phyloP scores from a whole-genome alignment of 2,329 filamentous ascomycete species.

The Scytalidium sp. region DNA sequence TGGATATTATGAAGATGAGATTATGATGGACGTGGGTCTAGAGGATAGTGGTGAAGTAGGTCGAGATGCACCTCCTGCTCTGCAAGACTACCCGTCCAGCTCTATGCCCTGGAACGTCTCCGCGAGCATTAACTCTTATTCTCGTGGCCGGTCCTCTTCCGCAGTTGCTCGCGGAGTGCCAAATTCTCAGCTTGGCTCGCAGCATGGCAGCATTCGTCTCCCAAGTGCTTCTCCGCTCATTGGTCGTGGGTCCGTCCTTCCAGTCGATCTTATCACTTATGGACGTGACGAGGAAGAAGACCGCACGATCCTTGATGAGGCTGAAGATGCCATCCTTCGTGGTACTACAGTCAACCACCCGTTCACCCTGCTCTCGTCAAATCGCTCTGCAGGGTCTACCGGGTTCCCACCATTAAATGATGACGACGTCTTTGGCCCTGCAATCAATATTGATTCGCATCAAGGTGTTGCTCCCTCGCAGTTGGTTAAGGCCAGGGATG shows the following conservation, averaged over 20 bases:
- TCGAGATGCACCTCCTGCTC: conserved; percentile 61
- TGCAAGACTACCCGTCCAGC: conserved; percentile 65
- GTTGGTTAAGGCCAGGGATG: conserved; percentile 44
- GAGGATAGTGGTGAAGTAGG: conserved; percentile 60
- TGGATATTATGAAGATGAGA: conserved; percentile 24
- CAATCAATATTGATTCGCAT: conserved; percentile 42
- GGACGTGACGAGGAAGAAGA: conserved; percentile 17
- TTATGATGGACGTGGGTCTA: conserved; percentile 38
- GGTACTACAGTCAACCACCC: conserved; percentile 22
- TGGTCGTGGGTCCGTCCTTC: conserved; percentile 37
- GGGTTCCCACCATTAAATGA: conserved; percentile 23
- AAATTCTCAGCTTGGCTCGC: conserved; percentile 29
- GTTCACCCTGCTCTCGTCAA: neutral
- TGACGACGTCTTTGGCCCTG: conserved; percentile 40
- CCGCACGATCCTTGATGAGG: neutral
- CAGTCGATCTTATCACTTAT: conserved; percentile 23
- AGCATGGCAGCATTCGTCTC: conserved; percentile 38
- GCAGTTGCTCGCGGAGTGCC: neutral
- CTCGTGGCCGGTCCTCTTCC: conserved; percentile 23
- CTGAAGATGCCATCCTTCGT: conserved; percentile 13
- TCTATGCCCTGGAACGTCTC: conserved; percentile 69
- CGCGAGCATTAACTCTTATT: conserved; percentile 50
- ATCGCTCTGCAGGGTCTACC: neutral
- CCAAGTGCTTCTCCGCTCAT: conserved; percentile 60
- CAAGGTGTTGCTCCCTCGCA: conserved; percentile 43